These are phyloP conservation scores for Hypseocharis bilobata DNA, from an alignment of 441 rosid species.

Conservation along the genomic window DNA sequence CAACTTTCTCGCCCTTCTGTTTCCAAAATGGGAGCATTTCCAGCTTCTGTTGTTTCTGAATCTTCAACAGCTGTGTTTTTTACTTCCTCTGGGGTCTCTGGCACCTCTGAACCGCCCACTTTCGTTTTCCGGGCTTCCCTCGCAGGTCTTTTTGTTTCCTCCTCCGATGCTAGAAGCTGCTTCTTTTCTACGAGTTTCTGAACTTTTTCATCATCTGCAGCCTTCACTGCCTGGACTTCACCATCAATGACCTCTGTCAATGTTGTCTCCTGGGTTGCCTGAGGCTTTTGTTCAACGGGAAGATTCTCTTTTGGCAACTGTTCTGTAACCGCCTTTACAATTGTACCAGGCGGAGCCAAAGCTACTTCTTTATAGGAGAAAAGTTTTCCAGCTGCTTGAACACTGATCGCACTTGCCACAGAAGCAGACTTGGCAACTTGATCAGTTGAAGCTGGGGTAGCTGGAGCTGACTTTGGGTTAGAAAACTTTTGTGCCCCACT, in stretches of 20 bases:
- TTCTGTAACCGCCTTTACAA: constrained; percentile 78
- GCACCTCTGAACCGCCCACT: constrained; percentile 20
- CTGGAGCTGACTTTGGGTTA: constrained; percentile 43
- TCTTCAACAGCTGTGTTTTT: constrained; percentile 23
- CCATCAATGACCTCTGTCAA: constrained; percentile 22
- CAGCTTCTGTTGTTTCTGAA: constrained; percentile 22
- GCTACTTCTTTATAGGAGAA: constrained; percentile 99
- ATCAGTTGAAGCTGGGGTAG: constrained; percentile 44
- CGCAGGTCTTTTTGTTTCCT: constrained; percentile 25
- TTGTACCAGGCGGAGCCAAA: constrained; percentile 89
- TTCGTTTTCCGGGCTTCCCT: constrained; percentile 29
- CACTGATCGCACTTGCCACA: constrained; percentile 43
- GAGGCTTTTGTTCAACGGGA: constrained; percentile 27
- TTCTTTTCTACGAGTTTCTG: constrained; percentile 32
- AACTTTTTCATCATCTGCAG: constrained; percentile 28
- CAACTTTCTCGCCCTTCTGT: constrained; percentile 27
- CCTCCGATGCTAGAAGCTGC: constrained; percentile 26
- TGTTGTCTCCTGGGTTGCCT: constrained; percentile 34
- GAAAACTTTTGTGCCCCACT: constrained; percentile 41
- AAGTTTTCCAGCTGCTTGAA: constrained; percentile 72
- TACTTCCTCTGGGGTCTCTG: constrained; percentile 25
- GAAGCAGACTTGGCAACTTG: constrained; percentile 48
- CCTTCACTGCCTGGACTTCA: constrained; percentile 24
- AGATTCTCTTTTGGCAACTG: constrained; percentile 49
- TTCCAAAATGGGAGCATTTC: constrained; percentile 24